Base-by-base conservation (phyloP, 2,329 filamentous ascomycete species). In the Cyclaneusma minus region DNA sequence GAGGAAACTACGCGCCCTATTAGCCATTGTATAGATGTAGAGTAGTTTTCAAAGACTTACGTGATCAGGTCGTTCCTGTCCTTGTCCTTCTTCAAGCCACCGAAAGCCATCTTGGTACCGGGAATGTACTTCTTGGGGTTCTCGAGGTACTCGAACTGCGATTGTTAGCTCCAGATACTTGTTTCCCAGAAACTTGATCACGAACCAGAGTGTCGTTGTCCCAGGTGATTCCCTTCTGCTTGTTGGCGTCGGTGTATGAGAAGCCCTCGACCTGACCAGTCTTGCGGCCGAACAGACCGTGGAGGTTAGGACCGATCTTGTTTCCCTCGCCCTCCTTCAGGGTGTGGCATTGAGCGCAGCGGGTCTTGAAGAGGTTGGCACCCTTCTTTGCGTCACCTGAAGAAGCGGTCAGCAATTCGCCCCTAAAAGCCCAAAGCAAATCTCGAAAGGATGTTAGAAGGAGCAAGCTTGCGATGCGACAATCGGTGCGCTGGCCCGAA, bases 101-200 rank as follows among this genome's bases (percentile, higher is more conserved):
- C 89, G 56, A 95, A 98, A 49, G 89, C 89, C 89, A 98, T 98
- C 83, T 95, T 98, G 66, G 89, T 98, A 47, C 89, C 89, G 45
- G 89, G 89, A 42, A 98, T 94, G 75, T 85, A 98, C 73, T 95
- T 95, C 79, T 98, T 98, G 64, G 89, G 89, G 79, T 95, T 95
- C 74, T 98, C 89, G 51, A 98, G 85, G 76, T 98, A 98, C 43
- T 76, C 70, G 63, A 93, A 95, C 81, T 85, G 46, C 44, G 41
- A 24, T 14, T 35, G 39, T 40, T 21, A 32, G 16, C 11, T 19
- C 12, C 21, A 11, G n/a, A 21, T 7, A 29, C 8, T 22, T 27
- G 19, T n/a, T 3, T 22, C 8, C n/a, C n/a, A n/a, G 10, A 13
- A 6, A 28, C 7, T 17, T 15, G 11, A 9, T 12, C 28, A 53